These are phyloP conservation scores for Amanita pseudoporphyria DNA, from an alignment of 768 basidiomycete species.

Conservation along the genomic window DNA sequence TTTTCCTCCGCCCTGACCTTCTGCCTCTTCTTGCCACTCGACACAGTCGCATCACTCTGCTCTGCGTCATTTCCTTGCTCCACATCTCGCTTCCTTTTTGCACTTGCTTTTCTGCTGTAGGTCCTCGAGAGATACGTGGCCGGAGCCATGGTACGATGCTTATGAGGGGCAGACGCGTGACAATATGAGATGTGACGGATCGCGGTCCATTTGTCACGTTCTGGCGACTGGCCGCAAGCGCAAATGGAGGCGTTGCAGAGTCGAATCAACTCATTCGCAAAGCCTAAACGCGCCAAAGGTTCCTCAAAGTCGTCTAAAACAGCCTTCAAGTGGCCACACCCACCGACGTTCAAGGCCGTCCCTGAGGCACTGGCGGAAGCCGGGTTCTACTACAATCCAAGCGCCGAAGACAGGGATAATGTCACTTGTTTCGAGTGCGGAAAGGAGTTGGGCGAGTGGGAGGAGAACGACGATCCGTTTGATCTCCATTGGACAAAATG, in stretches of 20 bases:
- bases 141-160: conserved; percentile 2
- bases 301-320: conserved; percentile 20
- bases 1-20: background rate
- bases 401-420: conserved; percentile 57
- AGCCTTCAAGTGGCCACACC: conserved; percentile 74
- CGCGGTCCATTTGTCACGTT: conserved; percentile 20
- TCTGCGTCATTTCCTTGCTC: background rate
- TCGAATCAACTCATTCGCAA: conserved; percentile 62
- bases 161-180: conserved; percentile 6
- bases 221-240: no score
- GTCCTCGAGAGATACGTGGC: conserved; percentile 20
- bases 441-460: conserved; percentile 82
- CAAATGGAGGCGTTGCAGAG: conserved; percentile 45
- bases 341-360: conserved; percentile 51
- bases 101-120: conserved; percentile 23
- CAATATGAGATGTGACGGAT: conserved; percentile 7
- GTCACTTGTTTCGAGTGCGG: conserved; percentile 81
- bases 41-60: background rate
- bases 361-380: conserved; percentile 75
- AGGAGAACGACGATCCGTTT: conserved; percentile 76
- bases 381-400: conserved; percentile 80
- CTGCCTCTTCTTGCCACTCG: background rate
- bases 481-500: conserved; percentile 73
- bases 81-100: conserved; percentile 17
- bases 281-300: conserved; percentile 54